Evolutionary conservation across 2,329 filamentous ascomycete genomes (phyloP), one percentile per base, ranked within the genome.

Genomic region (Fusarium sp.): DNA sequence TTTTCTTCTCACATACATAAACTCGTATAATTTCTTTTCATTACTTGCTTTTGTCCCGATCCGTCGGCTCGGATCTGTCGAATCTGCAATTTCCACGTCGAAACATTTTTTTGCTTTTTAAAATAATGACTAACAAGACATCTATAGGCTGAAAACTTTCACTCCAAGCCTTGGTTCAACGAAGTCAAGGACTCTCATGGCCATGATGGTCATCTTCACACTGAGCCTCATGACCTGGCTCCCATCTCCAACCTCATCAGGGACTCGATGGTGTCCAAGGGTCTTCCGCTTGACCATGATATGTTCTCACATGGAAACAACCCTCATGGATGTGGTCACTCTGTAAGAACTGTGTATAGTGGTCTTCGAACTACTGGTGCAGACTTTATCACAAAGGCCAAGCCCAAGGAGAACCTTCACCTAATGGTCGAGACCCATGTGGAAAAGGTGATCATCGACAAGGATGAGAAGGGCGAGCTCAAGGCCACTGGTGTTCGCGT

Each of bases 91-190:
- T 60, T 56, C 58, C 58, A 17, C 44, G 12, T 10, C 6, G 14
- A 31, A 31, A 16, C 61, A 31, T 71, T 29, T 20, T 29, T 20
- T 36, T 44, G 4, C 17, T 24, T 51, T 38, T 46, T 35, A 4
- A 0, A 36, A 36, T 20, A 31, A 44, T n/a, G 12, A 40, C 49
- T 69, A 64, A 62, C 40, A 61, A 51, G 29, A 36, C 22, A 5
- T 31, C 6, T 20, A 4, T 56, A 83, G 87, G 83, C 87, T 2
- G 89, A 91, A 71, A 88, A 85, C 3, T 91, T 91, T 73, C 86
- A 90, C 64, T 76, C 80, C 22, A 91, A 91, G 75, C 80, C 85
- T 31, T 90, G 88, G 88, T 89, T 90, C 78, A 77, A 88, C 36
- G 85, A 85, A 3, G 82, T 85, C 46, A 76, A 81, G 10, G 80